Evolutionary conservation across 352 stramenopile genomes (phyloP).

Genomic region (Detonula confervacea): DNA sequence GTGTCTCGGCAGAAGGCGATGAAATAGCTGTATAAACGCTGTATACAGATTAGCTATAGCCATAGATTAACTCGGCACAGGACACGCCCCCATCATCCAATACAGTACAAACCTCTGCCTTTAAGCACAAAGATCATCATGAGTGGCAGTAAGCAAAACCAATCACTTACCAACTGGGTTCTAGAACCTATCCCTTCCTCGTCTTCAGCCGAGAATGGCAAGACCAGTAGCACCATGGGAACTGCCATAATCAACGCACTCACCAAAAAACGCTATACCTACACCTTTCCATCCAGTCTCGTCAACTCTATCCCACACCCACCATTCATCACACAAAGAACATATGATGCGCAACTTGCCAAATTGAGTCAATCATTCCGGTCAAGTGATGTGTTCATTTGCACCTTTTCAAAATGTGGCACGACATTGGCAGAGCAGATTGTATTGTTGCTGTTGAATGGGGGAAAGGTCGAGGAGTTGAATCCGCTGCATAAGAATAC

Average conservation of each 20-base stretch:
- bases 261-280: not conserved
- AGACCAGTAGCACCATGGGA: not conserved
- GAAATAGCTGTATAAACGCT: too few relatives aligned
- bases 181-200: conserved; percentile 4
- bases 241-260: conserved; percentile 17
- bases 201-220: not conserved
- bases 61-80: too few relatives aligned
- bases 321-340: not conserved
- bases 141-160: too few relatives aligned
- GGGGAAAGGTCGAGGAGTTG: conserved; percentile 15
- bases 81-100: too few relatives aligned
- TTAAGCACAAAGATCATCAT: too few relatives aligned
- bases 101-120: too few relatives aligned
- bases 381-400: conserved; percentile 15
- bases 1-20: too few relatives aligned
- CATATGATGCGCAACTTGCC: not conserved
- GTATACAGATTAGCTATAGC: too few relatives aligned
- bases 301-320: conserved; percentile 13
- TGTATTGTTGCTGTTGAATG: conserved; percentile 23
- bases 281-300: not conserved
- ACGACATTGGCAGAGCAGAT: conserved; percentile 35
- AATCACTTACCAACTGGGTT: conserved; percentile 13
- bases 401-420: conserved; percentile 20
- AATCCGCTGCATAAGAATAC: conserved; percentile 35
- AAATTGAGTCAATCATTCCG: conserved; percentile 28